Conservation (phyloP, 1,284 basidiomycete species). For the Ceratobasidium sp. region DNA sequence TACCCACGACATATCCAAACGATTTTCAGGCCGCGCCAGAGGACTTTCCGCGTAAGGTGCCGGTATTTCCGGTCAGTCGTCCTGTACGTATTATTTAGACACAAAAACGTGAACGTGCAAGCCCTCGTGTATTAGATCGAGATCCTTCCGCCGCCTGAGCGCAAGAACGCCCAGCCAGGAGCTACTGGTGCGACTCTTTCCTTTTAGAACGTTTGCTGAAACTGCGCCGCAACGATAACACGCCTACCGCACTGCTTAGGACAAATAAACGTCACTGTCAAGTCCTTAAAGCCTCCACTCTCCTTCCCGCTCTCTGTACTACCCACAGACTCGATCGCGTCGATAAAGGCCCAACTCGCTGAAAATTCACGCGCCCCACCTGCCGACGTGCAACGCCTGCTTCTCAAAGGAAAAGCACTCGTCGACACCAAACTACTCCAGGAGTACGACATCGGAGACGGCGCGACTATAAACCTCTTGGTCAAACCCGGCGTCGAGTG, state of each 20-base stretch:
- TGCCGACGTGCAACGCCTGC: conserved; percentile 79
- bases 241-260: conserved; percentile 51
- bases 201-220: conserved; percentile 25
- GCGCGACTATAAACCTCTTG: conserved; percentile 84
- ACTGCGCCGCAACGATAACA: conserved; percentile 12
- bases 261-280: conserved; percentile 79
- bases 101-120: background rate
- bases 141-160: conserved; percentile 67
- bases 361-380: conserved; percentile 70
- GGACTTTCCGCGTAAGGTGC: conserved; percentile 77
- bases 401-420: conserved; percentile 92
- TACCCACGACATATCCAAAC: conserved; percentile 73
- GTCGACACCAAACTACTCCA: conserved; percentile 85
- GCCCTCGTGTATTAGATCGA: conserved; percentile 58
- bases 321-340: conserved; percentile 79
- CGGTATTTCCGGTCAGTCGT: conserved; percentile 70
- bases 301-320: conserved; percentile 75
- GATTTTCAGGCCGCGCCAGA: conserved; percentile 81
- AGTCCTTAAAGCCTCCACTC: conserved; percentile 87
- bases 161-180: conserved; percentile 35
- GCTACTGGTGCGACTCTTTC: conserved; percentile 29
- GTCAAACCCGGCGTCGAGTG: conserved; percentile 78
- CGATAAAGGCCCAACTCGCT: conserved; percentile 79
- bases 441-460: conserved; percentile 85
- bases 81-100: conserved; percentile 1